Evolutionary conservation across 192 early-diverging fungal species (phyloP).

Genomic region (Kappamyces sp.): DNA sequence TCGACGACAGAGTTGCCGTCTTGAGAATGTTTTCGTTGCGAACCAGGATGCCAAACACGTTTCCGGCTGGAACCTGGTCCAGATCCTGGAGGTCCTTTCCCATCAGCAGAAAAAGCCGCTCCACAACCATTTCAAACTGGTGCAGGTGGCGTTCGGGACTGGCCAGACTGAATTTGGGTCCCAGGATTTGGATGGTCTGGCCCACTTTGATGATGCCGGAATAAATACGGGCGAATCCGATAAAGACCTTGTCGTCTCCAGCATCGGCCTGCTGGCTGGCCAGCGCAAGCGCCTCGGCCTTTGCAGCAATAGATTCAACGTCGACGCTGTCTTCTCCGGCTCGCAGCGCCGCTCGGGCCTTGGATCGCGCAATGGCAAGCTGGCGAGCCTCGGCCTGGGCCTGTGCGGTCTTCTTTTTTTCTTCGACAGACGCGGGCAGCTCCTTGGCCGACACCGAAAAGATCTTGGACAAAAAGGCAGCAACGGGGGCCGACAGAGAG

Average conservation of each 20-base stretch:
- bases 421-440: conserved; percentile 71
- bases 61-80: conserved; percentile 84
- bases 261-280: conserved; percentile 34
- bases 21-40: conserved; percentile 89
- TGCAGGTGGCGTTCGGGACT: conserved; percentile 28
- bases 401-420: conserved; percentile 30
- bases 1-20: conserved; percentile 82
- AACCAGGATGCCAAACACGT: conserved; percentile 88
- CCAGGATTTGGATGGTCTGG: conserved; percentile 78
- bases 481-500: conserved; percentile 51
- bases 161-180: conserved; percentile 84
- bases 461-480: conserved; percentile 93
- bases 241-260: conserved; percentile 56
- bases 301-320: conserved; percentile 8
- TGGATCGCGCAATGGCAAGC: background rate
- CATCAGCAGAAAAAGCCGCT: conserved; percentile 91
- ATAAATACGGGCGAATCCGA: conserved; percentile 94
- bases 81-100: conserved; percentile 84
- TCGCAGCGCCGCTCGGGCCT: conserved; percentile 1
- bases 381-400: conserved; percentile 20
- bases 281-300: conserved; percentile 20
- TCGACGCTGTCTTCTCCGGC: conserved; percentile 17
- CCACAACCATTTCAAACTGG: conserved; percentile 63
- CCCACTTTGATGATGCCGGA: conserved; percentile 84
- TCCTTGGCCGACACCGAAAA: conserved; percentile 75